Base-by-base conservation (phyloP, 345 rosid species). In the Gossypium ekmanianum region DNA sequence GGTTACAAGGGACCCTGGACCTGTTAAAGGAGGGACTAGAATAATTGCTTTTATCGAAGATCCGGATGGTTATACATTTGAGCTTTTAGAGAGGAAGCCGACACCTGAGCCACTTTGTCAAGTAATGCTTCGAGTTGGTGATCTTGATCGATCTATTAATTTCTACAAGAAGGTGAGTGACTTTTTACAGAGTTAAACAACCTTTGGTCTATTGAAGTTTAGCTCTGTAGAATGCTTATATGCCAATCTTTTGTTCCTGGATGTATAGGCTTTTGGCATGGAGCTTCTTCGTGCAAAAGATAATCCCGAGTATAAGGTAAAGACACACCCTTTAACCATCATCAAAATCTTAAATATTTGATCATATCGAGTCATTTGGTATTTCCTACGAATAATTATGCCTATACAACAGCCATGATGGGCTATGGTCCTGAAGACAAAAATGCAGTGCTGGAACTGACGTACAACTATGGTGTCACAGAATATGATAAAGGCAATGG, bases 111-210 rank as follows among this genome's bases (percentile, higher is more conserved):
- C 97, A 41, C 76, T 94, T 50, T 94, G 97, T 82, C 97, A 94
- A 85, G 97, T 94, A 77, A 91, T 94, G 98, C 97, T 94, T 78
- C 97, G 94, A 66, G 98, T 94, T 80, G 98, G 97, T 39, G 97
- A 94, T 86, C 94, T 94, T 61, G 94, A 88, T 65, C 94, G 88
- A 50, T 80, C 97, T 41, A 84, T 94, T 72, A 90, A 85, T 45
- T 94, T 94, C 82, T 94, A 91, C 26, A 92, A 91, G 87, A 91
- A 90, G 91, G 98, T 94, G 76, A 83, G 83, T 29, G 24, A 45
- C 70, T 50, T 59, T 75, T 7, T 66, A 17, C 3, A 10, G 18
- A 26, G 61, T 34, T 22, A 17, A 9, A 44, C 4, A 50, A 11
- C 59, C 59, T 48, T 16, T 48, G 14, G 2, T 68, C 51, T 10